These are phyloP conservation scores for Termitomyces sp. DNA, from an alignment of 768 basidiomycete genomes.

Conservation along the genomic window DNA sequence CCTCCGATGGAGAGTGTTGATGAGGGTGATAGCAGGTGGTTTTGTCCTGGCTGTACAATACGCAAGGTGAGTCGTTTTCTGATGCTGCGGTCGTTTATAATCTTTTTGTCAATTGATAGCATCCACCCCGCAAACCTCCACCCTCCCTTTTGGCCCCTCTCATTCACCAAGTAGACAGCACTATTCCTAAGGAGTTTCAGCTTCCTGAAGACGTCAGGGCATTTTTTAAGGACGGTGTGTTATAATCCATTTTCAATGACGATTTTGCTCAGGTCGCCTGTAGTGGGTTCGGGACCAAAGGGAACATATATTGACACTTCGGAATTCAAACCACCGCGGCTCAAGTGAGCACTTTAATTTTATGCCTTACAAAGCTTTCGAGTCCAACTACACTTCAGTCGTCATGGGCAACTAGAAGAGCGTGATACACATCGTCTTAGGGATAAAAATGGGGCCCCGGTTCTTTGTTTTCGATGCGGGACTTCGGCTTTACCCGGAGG, in stretches of 20 bases:
- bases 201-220: constrained; percentile 80
- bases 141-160: constrained; percentile 68
- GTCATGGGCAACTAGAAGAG: constrained; percentile 86
- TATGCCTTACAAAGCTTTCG: not conserved
- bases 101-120: constrained; percentile 32
- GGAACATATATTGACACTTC: constrained; percentile 84
- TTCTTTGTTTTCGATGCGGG: constrained; percentile 91
- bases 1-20: constrained; percentile 90
- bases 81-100: constrained; percentile 9
- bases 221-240: constrained; percentile 84
- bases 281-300: constrained; percentile 74
- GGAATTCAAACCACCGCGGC: constrained; percentile 67
- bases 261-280: constrained; percentile 14
- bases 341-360: constrained; percentile 59
- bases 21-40: constrained; percentile 81
- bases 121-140: constrained; percentile 63
- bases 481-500: constrained; percentile 66
- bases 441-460: constrained; percentile 75
- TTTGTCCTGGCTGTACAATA: constrained; percentile 67
- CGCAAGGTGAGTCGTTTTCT: constrained; percentile 47
- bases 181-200: constrained; percentile 77
- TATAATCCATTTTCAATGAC: constrained; percentile 6
- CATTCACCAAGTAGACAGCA: constrained; percentile 60
- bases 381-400: constrained; percentile 35
- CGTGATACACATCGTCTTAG: constrained; percentile 84